These are phyloP conservation scores for Ochromonas danica DNA, from an alignment of 108 stramenopile genomes.

Conservation along the genomic window DNA sequence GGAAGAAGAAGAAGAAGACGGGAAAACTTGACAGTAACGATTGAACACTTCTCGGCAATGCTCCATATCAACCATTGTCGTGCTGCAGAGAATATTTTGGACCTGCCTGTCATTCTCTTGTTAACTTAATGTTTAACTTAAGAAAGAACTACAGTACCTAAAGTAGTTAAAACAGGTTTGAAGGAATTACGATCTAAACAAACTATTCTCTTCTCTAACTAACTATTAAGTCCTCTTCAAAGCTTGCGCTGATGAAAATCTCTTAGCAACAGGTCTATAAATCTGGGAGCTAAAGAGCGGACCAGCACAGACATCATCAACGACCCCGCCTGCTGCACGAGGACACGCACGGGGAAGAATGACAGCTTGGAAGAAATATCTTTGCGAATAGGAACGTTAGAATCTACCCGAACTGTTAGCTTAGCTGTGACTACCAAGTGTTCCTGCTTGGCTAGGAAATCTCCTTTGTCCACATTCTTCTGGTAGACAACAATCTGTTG, in stretches of 20 bases:
- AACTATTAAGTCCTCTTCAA: conserved; percentile 17
- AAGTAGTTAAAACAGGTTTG: conserved; percentile 17
- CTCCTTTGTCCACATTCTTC: conserved; percentile 15
- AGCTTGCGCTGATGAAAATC: conserved; percentile 15
- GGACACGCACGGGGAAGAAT: conserved; percentile 13
- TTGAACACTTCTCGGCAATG: no score
- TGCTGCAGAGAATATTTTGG: no score
- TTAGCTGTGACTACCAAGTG: conserved; percentile 15
- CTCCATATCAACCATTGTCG: no score
- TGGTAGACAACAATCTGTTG: conserved; percentile 15
- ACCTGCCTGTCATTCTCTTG: no score
- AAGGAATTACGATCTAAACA: conserved; percentile 17
- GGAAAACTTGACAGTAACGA: no score
- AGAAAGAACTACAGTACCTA: no score
- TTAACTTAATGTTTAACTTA: no score
- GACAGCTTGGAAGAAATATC: conserved; percentile 15
- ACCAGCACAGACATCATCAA: conserved; percentile 15
- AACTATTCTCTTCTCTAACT: conserved; percentile 17
- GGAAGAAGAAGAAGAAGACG: no score
- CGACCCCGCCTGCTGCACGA: conserved; percentile 12
- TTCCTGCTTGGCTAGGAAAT: conserved; percentile 15
- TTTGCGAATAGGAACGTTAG: conserved; percentile 15
- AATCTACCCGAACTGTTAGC: conserved; percentile 15
- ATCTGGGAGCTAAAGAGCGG: conserved; percentile 13
- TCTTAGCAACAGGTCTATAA: conserved; percentile 16